These are phyloP conservation scores for Iris pallida DNA, from an alignment of 116 monocot species.

Conservation along the genomic window DNA sequence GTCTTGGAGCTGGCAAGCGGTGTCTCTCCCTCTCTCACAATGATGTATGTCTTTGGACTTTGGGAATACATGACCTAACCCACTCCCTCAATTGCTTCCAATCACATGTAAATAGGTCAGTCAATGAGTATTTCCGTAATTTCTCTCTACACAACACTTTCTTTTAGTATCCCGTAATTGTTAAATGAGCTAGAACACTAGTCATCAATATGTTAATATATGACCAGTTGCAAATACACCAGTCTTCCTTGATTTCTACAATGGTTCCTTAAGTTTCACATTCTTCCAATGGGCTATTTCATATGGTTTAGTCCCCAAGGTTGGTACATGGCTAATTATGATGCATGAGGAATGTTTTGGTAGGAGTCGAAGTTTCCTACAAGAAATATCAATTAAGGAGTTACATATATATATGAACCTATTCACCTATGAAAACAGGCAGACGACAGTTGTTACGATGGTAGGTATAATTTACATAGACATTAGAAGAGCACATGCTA, in stretches of 20 bases:
- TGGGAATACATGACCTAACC: background rate
- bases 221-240: too few species aligned
- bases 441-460: conserved; percentile 1
- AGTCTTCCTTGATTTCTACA: too few species aligned
- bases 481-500: background rate
- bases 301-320: too few species aligned
- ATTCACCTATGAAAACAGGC: conserved; percentile 6
- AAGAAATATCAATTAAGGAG: background rate
- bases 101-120: background rate
- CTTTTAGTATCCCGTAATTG: too few species aligned
- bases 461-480: conserved; percentile 1
- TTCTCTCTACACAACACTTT: too few species aligned
- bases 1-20: too few species aligned
- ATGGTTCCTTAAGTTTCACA: too few species aligned
- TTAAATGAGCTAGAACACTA: too few species aligned
- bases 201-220: too few species aligned
- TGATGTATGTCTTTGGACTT: background rate
- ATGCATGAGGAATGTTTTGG: conserved; percentile 13
- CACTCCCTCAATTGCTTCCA: conserved; percentile 1
- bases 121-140: conserved; percentile 1
- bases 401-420: conserved; percentile 6
- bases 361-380: conserved; percentile 5
- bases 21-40: background rate
- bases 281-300: too few species aligned
- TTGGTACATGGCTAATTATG: background rate